Percentiles rank a stretch among this genome's conserved stretches.
Evolutionary conservation across 2,329 filamentous ascomycete species (phyloP).

Genomic region (Aureobasidium namibiae): DNA sequence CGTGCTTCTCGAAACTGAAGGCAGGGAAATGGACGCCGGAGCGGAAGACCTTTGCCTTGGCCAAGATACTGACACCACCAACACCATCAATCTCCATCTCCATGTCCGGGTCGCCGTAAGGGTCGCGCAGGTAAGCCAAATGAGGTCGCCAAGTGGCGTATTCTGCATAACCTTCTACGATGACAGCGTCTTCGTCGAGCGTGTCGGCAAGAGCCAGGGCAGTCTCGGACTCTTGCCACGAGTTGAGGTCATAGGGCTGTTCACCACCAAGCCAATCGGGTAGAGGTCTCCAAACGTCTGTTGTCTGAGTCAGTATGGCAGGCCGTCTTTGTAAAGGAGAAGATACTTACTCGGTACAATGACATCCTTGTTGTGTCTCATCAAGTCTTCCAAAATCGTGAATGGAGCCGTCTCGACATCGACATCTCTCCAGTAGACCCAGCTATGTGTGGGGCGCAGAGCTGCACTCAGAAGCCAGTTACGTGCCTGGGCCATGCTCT

Average conservation of each 20-base stretch:
- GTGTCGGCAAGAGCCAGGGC: constrained; percentile 88
- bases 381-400: constrained; percentile 93
- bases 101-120: constrained; percentile 96
- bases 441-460: constrained; percentile 87
- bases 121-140: constrained; percentile 90
- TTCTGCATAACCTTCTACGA: constrained; percentile 97
- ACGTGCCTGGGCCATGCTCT: constrained; percentile 94
- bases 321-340: constrained; percentile 20
- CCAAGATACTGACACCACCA: constrained; percentile 92
- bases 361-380: constrained; percentile 98
- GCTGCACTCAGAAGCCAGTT: constrained; percentile 96
- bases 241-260: constrained; percentile 96
- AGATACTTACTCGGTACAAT: constrained; percentile 84
- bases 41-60: constrained; percentile 91
- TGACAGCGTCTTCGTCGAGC: constrained; percentile 93
- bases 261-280: constrained; percentile 98
- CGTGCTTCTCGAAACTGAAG: constrained; percentile 97
- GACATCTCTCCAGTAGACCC: constrained; percentile 99
- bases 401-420: constrained; percentile 96
- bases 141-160: constrained; percentile 98
- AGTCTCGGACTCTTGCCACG: constrained; percentile 98
- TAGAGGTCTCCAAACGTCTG: constrained; percentile 89
- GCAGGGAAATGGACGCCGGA: constrained; percentile 95
- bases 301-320: constrained; percentile 35
- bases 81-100: constrained; percentile 99